A percentile compares a stretch with the other conserved stretches of the same genome.
These are phyloP conservation scores for Odonthalia washingtoniensis DNA, from an alignment of 31 red algal genomes.

Conservation along the genomic window DNA sequence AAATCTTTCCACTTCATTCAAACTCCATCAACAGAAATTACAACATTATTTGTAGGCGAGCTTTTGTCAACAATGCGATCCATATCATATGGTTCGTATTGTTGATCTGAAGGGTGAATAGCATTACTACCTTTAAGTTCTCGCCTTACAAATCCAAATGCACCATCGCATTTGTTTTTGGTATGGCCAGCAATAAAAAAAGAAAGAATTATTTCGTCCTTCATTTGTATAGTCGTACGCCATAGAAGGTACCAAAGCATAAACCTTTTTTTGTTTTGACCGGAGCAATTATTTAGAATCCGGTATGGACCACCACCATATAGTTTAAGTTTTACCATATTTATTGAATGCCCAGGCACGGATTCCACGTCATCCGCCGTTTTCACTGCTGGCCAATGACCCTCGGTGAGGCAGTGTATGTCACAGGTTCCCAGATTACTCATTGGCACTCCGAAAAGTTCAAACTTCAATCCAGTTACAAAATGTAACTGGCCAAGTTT, in stretches of 20 bases:
- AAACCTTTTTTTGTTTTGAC: slow-evolving; percentile 16
- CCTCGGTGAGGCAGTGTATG: slow-evolving; percentile 41
- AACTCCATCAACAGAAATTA: neutral
- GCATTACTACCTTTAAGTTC: neutral
- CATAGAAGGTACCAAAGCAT: too few relatives aligned
- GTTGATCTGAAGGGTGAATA: neutral
- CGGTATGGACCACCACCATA: neutral
- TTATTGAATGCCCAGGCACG: neutral
- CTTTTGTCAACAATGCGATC: slow-evolving; percentile 27
- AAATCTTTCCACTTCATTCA: slow-evolving; percentile 36
- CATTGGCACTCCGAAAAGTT: slow-evolving; percentile 33
- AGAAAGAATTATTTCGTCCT: slow-evolving; percentile 17
- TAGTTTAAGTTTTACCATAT: neutral
- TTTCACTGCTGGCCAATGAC: slow-evolving; percentile 37
- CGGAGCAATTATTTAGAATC: neutral
- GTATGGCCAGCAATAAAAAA: slow-evolving; percentile 40
- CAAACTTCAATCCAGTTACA: slow-evolving; percentile 48
- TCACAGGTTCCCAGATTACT: slow-evolving; percentile 10
- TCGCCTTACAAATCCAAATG: slow-evolving; percentile 44
- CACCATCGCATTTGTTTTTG: slow-evolving; percentile 39
- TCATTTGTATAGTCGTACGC: neutral
- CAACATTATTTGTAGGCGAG: neutral
- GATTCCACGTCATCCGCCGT: neutral
- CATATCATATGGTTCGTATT: too few relatives aligned
- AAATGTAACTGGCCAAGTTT: slow-evolving; percentile 46